Evolutionary conservation across 306 rosid genomes (phyloP), one percentile per base, ranked within the genome.

Genomic region (Medicago arabica): DNA sequence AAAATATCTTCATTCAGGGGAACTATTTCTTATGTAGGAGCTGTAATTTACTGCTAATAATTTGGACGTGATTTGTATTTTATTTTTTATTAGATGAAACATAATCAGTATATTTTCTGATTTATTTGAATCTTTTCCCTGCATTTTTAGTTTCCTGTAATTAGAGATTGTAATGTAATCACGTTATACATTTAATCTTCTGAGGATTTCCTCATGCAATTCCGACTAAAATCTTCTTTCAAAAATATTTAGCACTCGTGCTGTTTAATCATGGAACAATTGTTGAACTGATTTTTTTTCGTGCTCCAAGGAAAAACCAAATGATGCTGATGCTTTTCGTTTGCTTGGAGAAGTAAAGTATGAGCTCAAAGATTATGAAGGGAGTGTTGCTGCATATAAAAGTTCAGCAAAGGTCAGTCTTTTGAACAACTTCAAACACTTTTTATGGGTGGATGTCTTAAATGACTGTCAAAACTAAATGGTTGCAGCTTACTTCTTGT

Each of bases 311-410:
- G 96, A 79, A 85, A 91, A 85, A 82, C 87, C 90, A 62, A 84
- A 67, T 78, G 96, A 94, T 75, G 90, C 95, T 41, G 94, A 91
- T 66, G 89, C 89, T 81, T 92, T 85, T 39, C 97, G 90, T 78
- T 87, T 94, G 89, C 98, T 94, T 79, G 98, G 97, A 67, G 98
- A 92, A 77, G 93, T 92, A 25, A 90, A 88, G 83, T 90, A 85
- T 68, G 88, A 86, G 40, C 89, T 90, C 69, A 92, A 86, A 74
- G 98, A 94, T 74, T 94, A 85, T 78, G 90, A 83, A 44, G 97
- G 90, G 86, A 94, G 98, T 80, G 78, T 88, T 71, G 81, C 86
- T 75, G 97, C 98, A 31, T 94, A 88, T 76, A 88, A 84, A 89
- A 86, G 41, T 75, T 85, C 97, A 63, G 80, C 88, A 58, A 83